Evolutionary conservation across 2,329 filamentous ascomycete genomes (phyloP).

Genomic region (Alternaria angustiovoidea): DNA sequence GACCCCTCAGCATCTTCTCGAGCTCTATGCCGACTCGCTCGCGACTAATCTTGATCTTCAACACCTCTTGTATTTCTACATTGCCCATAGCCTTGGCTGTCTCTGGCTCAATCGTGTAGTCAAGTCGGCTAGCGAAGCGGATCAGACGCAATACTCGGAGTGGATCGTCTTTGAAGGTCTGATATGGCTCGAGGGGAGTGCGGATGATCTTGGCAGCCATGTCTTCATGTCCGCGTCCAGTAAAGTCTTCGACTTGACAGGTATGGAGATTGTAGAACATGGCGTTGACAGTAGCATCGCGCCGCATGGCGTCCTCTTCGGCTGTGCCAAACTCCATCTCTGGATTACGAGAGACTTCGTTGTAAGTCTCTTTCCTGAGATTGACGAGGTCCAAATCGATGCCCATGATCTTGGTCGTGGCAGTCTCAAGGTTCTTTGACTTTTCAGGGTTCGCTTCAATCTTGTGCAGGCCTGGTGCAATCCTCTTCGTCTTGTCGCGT

Average conservation of each 20-base stretch:
- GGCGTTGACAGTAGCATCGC: constrained; percentile 94
- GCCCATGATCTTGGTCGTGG: constrained; percentile 83
- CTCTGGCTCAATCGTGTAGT: constrained; percentile 76
- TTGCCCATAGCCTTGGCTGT: constrained; percentile 80
- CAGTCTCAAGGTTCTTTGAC: constrained; percentile 94
- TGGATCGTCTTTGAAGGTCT: constrained; percentile 95
- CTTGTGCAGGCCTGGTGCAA: constrained; percentile 79
- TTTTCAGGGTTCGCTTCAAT: constrained; percentile 94
- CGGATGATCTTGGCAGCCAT: constrained; percentile 76
- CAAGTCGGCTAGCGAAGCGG: constrained; percentile 85
- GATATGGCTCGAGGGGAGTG: constrained; percentile 85
- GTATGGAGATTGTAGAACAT: constrained; percentile 94
- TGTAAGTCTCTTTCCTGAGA: constrained; percentile 88
- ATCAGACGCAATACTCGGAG: constrained; percentile 86
- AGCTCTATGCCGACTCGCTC: constrained; percentile 88
- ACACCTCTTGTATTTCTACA: constrained; percentile 75
- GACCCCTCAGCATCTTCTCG: constrained; percentile 85
- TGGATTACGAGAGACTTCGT: constrained; percentile 87
- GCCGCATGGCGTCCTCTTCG: constrained; percentile 84
- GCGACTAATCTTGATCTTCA: constrained; percentile 89
- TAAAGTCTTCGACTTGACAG: constrained; percentile 83
- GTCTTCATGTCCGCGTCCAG: constrained; percentile 75
- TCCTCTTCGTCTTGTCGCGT: constrained; percentile 62
- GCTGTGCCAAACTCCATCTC: constrained; percentile 93
- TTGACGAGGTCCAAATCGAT: constrained; percentile 96